Evolutionary conservation across 495 filamentous ascomycete species (phyloP), one percentile per base, ranked within the genome.

Genomic region (Neurospora tetraspora): DNA sequence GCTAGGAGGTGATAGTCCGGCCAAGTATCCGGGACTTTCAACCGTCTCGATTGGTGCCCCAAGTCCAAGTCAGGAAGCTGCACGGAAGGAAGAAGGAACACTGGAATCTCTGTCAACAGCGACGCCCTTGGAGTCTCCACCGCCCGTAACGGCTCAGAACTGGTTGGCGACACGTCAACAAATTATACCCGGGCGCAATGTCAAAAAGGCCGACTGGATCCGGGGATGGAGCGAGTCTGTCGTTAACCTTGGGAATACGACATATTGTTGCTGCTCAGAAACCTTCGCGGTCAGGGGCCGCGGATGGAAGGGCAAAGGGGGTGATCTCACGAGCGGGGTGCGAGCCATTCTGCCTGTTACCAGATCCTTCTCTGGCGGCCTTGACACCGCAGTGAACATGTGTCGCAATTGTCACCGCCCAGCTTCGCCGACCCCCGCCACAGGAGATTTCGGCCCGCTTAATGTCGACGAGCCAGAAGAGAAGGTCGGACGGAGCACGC

Each of bases 201-300:
- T 76, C 37, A 79, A 74, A n/a, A 79, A 78, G 68, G 78, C 75
- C n/a, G 78, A 80, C 40, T 80, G 79, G 79, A 78, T 80, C 37
- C 78, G 76, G 14, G 78, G 79, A 68, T 80, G 79, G 79, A 80
- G 79, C 68, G 70, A 77, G 18, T 73, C 71, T 16, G 79, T 80
- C 43, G 70, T 69, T 69, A 47, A 31, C 18, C 72, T 77, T 68
- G 79, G 79, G 39, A 70, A 73, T 6, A 71, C 71, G 23, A 74
- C 79, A 8, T 80, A 80, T 71, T 80, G 79, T 53, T 73, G 71
- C 5, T 80, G 79, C 71, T 79, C 79, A 5, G 77, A 77, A 39
- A 37, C 70, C 2, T n/a, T 75, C 42, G 43, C 27, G 18, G 27
- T 65, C 8, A 16, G 39, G 34, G 37, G 18, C 42, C 47, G 53